Evolutionary conservation across 208 protist species (phyloP).

Genomic region (Trypanosoma platydactyli): DNA sequence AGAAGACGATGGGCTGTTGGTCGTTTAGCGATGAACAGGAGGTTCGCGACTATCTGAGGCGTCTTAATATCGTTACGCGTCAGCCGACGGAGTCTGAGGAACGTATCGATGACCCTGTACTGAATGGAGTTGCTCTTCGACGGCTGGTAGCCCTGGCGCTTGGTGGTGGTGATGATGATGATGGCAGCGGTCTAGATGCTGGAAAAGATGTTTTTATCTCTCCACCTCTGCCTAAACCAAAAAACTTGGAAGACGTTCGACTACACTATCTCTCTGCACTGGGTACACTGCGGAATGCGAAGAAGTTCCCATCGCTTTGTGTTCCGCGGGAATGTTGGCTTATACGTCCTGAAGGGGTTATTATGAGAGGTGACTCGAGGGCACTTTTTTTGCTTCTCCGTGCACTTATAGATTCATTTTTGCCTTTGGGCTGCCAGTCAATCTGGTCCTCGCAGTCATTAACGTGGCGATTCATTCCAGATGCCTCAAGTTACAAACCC

Average conservation of each 20-base stretch:
- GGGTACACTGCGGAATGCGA: neutral
- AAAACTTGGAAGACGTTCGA: constrained; percentile 26
- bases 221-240: constrained; percentile 1
- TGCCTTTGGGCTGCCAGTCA: constrained; percentile 40
- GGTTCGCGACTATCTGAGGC: constrained; percentile 69
- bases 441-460: constrained; percentile 33
- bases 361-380: constrained; percentile 27
- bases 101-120: constrained; percentile 54
- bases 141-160: constrained; percentile 40
- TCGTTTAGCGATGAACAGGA: constrained; percentile 22
- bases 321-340: constrained; percentile 31
- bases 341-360: constrained; percentile 51
- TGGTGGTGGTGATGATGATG: neutral
- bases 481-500: constrained; percentile 18
- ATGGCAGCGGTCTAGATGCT: too few relatives aligned
- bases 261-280: constrained; percentile 21
- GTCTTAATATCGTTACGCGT: constrained; percentile 60
- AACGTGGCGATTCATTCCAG: constrained; percentile 42
- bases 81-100: constrained; percentile 16
- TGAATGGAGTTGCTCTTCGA: constrained; percentile 67
- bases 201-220: neutral
- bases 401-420: constrained; percentile 51
- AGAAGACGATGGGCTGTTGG: neutral
- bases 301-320: constrained; percentile 12
- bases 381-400: constrained; percentile 35